Evolutionary conservation across 2,329 filamentous ascomycete genomes (phyloP), one percentile per base, ranked within the genome.

Genomic region (Cladorrhinum sp.): DNA sequence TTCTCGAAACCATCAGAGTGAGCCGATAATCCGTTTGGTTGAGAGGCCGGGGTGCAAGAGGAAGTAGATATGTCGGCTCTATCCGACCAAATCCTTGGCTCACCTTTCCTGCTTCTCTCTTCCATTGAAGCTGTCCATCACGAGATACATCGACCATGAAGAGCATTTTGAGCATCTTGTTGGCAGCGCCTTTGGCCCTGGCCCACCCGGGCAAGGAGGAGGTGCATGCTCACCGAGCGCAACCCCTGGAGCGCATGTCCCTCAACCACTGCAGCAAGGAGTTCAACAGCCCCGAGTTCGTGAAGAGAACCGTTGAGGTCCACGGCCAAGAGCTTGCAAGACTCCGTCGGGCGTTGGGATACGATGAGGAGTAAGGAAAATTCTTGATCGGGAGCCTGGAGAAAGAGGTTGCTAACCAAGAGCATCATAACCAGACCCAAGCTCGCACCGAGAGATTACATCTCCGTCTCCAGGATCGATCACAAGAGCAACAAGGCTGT

Each of bases 401-500:
- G 26, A 24, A 12, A 20, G 16, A 48, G 10, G 16, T 26, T n/a
- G 20, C 53, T 59, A 14, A 56, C 51, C 18, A 6, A 23, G 10
- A 21, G n/a, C 28, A n/a, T n/a, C n/a, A n/a, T 10, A 20, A 20
- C 2, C 59, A 68, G 67, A 51, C 64, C 61, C 24, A 60, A 66
- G 53, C 54, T 71, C 26, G 52, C 61, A 21, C 66, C 70, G 21
- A 66, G 70, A 7, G 69, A 72, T 60, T 73, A 72, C 67, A 65
- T 71, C 51, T 69, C 69, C 18, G 71, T 72, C 3, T 70, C 67
- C 4, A 64, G 62, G 42, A 69, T 71, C 55, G 68, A 73, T 66
- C 71, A 73, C 67, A 68, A 71, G 66, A 71, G 67, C 68, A 69
- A 64, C 63, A 73, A 71, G 70, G 57, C 68, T 14, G 69, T 73